Percentiles rank a stretch among this genome's conserved stretches.
phyloP scores from a whole-genome alignment of 75 land plant genomes.

The Pseudotsuga menziesii region DNA sequence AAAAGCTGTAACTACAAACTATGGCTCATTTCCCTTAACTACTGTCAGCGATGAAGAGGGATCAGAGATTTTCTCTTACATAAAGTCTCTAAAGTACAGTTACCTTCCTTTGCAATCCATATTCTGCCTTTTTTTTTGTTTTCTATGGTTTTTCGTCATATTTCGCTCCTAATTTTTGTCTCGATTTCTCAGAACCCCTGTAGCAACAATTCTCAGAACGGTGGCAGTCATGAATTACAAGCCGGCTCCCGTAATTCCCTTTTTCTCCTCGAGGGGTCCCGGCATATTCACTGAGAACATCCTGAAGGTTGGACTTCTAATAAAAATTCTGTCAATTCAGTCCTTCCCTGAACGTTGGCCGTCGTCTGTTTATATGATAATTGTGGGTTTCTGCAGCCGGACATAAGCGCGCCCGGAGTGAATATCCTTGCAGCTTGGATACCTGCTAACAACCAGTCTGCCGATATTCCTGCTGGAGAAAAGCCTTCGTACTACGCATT shows the following conservation, averaged over 20 bases:
- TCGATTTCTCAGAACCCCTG: constrained; percentile 37
- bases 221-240: constrained; percentile 24
- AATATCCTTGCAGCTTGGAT: constrained; percentile 71
- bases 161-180: background rate
- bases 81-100: constrained; percentile 52
- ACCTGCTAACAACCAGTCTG: constrained; percentile 23
- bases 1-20: constrained; percentile 40
- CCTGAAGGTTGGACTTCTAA: constrained; percentile 48
- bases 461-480: constrained; percentile 25
- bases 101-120: background rate
- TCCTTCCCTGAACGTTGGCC: background rate
- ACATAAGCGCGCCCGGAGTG: constrained; percentile 78
- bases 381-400: constrained; percentile 49
- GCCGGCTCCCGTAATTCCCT: constrained; percentile 68
- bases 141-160: background rate
- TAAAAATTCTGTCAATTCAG: background rate
- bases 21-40: constrained; percentile 40
- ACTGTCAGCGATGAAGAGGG: constrained; percentile 41
- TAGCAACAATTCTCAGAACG: constrained; percentile 57
- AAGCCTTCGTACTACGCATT: constrained; percentile 41
- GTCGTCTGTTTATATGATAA: too few relatives aligned
- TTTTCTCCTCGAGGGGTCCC: constrained; percentile 81
- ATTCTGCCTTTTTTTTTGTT: too few relatives aligned
- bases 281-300: constrained; percentile 33
- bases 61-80: constrained; percentile 44